Evolutionary conservation across 495 filamentous ascomycete species (phyloP), one percentile per base, ranked within the genome.

Genomic region (Trichodelitschia bisporula): DNA sequence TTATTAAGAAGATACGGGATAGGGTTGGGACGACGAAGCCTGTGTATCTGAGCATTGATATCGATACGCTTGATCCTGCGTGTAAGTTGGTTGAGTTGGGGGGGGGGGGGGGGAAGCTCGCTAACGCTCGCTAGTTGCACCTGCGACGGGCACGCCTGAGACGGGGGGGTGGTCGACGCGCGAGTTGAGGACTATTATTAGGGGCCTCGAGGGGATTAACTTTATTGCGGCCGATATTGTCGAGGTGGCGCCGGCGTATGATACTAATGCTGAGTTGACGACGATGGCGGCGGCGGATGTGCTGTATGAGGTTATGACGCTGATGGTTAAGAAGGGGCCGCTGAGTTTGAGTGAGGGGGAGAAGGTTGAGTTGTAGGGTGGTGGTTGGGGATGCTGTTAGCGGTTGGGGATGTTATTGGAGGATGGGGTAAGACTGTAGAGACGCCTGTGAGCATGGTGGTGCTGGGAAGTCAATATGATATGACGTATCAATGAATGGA

Each of bases 91-190:
- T 11, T 39, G 10, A 11, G 10, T 19, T 13, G 18, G 19, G 19
- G 13, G 3, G 19, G 12, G 19, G 34, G 21, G n/a, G 6, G n/a
- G 6, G 6, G 21, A 6, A n/a, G 6, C 21, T 24, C 21, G 6
- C n/a, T 24, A 6, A 6, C 21, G 21, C 21, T 24, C n/a, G 6
- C 6, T 35, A 69, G 65, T 75, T 40, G 74, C 74, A 2, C 74
- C 74, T 36, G 80, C 72, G 16, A 91, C 80, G 1, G 80, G 80
- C 14, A 91, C 80, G 0, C 66, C 77, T 21, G 80, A 91, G 43
- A 77, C 77, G 0, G 80, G 80, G 16, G 80, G 80, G 1, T 91
- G 80, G 80, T 63, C 66, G 1, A 82, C 77, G 0, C 62, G 80
- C 26, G 80, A 90, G 43, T 52, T 80, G 9, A 54, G 72, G 8